phyloP scores from a whole-genome alignment of 2,329 filamentous ascomycete genomes.

The Rhytidhysteron rufulum region DNA sequence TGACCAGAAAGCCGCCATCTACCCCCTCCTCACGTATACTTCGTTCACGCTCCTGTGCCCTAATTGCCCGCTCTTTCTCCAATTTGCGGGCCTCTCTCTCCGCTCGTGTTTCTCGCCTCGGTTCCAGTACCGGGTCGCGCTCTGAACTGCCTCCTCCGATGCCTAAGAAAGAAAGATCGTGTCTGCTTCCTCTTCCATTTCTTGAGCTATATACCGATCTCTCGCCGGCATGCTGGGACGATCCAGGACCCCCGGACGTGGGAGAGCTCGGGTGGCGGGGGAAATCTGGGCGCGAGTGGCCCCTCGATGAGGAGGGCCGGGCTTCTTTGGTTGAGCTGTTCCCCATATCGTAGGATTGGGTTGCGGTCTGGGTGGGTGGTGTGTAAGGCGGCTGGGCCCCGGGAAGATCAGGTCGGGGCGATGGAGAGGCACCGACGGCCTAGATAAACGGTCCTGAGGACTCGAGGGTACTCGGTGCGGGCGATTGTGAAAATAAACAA shows the following conservation, averaged over 20 bases:
- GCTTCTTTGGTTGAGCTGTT: conserved; percentile 48
- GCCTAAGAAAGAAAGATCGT: conserved; percentile 58
- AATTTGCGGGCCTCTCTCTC: conserved; percentile 83
- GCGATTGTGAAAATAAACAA: conserved; percentile 10
- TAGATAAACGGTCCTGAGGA: neutral
- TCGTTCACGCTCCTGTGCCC: conserved; percentile 80
- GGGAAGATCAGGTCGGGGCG: neutral
- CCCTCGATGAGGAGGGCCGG: conserved; percentile 29
- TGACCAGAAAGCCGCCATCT: conserved; percentile 92
- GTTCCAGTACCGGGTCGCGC: conserved; percentile 50
- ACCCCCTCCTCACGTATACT: conserved; percentile 90
- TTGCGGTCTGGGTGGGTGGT: conserved; percentile 1
- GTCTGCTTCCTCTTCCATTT: conserved; percentile 51
- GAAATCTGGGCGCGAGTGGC: conserved; percentile 30
- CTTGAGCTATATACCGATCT: conserved; percentile 43
- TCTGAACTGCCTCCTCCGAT: conserved; percentile 48
- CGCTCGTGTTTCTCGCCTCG: conserved; percentile 80
- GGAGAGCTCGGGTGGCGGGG: conserved; percentile 28
- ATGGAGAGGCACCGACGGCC: neutral
- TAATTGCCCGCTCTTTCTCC: conserved; percentile 72
- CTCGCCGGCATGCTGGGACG: conserved; percentile 19
- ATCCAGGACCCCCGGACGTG: conserved; percentile 21
- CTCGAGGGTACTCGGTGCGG: neutral
- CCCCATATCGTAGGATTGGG: conserved; percentile 33
- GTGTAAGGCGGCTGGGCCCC: neutral